Evolutionary conservation across 1,284 basidiomycete species (phyloP).

Genomic region (Amylostereum areolatum): DNA sequence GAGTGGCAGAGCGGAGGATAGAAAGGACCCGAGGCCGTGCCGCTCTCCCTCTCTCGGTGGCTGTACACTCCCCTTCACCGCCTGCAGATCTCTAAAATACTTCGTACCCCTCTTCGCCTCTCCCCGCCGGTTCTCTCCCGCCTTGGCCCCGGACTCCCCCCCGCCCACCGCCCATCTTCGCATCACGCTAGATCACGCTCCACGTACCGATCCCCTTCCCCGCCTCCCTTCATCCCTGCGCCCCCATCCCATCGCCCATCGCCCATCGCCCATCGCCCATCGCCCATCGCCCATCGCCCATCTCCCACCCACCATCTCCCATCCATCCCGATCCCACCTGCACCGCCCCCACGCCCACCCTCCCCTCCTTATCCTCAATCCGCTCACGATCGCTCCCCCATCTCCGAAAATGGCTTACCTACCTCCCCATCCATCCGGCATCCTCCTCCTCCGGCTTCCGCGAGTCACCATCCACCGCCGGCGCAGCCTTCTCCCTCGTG

Average conservation of each 20-base stretch:
- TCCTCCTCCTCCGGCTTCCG: too few species aligned
- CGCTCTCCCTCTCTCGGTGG: background rate
- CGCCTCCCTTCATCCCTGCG: background rate
- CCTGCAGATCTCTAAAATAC: background rate
- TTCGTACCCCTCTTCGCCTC: background rate
- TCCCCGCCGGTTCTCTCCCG: too few species aligned
- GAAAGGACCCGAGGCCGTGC: too few species aligned
- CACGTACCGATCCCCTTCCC: background rate
- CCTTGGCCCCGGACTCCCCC: too few species aligned
- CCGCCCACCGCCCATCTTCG: too few species aligned
- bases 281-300: background rate
- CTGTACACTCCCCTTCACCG: background rate
- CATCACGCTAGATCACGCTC: background rate
- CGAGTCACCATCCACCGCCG: too few species aligned
- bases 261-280: background rate
- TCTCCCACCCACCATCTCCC: background rate
- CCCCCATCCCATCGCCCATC: background rate
- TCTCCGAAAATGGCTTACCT: too few species aligned
- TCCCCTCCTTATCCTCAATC: background rate
- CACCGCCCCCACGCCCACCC: background rate
- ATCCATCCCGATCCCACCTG: background rate
- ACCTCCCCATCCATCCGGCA: too few species aligned
- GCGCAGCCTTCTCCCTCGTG: too few species aligned
- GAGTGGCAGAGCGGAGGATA: too few species aligned
- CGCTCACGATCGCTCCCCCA: too few species aligned